A percentile compares a stretch with the other conserved stretches of the same genome.
phyloP scores from a whole-genome alignment of 306 rosid species.

The Trifolium repens region DNA sequence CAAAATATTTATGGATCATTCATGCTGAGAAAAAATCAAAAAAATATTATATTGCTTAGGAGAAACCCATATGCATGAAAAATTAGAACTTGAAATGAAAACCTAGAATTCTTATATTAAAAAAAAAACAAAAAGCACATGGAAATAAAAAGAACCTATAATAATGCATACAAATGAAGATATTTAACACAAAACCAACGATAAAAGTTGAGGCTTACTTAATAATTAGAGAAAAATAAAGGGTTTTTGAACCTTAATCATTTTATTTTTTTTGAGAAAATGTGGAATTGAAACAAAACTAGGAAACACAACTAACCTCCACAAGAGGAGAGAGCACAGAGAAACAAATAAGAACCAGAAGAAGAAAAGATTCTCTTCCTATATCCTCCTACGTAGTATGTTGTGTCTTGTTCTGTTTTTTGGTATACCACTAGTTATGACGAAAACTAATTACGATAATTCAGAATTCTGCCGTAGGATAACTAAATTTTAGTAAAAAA shows the following conservation, averaged over 20 bases:
- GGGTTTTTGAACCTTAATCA: neutral
- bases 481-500: too few species aligned
- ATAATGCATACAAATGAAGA: neutral
- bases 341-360: too few species aligned
- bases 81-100: neutral
- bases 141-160: neutral
- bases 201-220: neutral
- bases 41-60: neutral
- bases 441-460: too few species aligned
- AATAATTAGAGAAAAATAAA: neutral
- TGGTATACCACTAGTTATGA: too few species aligned
- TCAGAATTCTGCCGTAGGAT: too few species aligned
- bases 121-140: neutral
- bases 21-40: neutral
- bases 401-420: too few species aligned
- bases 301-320: neutral
- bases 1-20: constrained; percentile 1
- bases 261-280: neutral
- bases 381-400: too few species aligned
- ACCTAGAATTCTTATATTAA: neutral
- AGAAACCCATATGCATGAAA: neutral
- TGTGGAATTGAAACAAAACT: neutral
- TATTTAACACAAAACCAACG: neutral
- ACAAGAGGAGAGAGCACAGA: neutral
- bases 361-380: too few species aligned